Base-by-base conservation (phyloP, 805 yeast species). In the Ogataea parapolymorpha region DNA sequence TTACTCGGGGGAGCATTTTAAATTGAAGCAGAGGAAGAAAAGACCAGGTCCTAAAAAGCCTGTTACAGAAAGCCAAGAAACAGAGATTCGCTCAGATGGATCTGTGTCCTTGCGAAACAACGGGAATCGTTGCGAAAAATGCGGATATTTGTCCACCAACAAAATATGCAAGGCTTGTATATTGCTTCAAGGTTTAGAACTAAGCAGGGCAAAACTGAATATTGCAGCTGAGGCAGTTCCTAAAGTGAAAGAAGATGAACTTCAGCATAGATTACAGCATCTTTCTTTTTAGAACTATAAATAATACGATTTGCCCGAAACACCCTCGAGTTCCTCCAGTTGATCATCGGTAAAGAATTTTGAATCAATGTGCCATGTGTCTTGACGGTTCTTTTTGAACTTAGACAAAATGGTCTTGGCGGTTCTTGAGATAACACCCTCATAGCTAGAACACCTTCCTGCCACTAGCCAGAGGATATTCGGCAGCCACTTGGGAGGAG, bases 331-430 rank as follows among this genome's bases (percentile, higher is more conserved):
- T 58, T 88, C 96, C 56, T 88, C 93, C 37, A 89, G 68, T 62
- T 91, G 95, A 4, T 82, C 86, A 35, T 74, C 77, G 7, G 80
- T 78, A 60, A 91, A 93, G 11, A 75, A 78, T 50, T 71, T 71
- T 45, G 84, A 75, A 59, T 91, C 99, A 44, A 88, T 77, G 55
- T 86, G 95, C 99, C 99, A 91, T 0, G 97, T 88, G 55, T 91
- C 99, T 44, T 90, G 95, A 50, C 98, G 76, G 5, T 87, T 79
- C 67, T 89, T 89, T 61, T 90, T 91, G 67, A 93, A 93, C 48
- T 79, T 82, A 48, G 95, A 82, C 37, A 91, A 70, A 2, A 78
- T 74, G 24, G 80, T 81, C 61, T 91, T 91, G 6, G 96, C 95
- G 1, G 95, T 76, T 40, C 82, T 77, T 1, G 96, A 96, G 22